Conservation (phyloP, 2,329 filamentous ascomycete genomes). For the Mycogone perniciosa region DNA sequence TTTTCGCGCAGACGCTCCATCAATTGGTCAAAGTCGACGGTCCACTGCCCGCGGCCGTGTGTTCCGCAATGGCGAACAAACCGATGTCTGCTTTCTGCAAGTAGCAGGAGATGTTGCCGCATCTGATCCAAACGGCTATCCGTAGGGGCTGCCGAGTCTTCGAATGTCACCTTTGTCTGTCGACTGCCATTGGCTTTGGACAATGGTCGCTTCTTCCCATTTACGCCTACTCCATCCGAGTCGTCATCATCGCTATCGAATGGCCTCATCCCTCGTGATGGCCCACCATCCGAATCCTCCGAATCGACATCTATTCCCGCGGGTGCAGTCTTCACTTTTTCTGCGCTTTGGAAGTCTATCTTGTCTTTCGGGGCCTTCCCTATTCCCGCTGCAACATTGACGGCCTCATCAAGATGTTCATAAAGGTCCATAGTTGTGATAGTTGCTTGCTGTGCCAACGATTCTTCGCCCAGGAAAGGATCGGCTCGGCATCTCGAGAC, state of each 20-base stretch:
- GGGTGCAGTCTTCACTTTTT: conserved; percentile 40
- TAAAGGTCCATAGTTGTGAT: conserved; percentile 53
- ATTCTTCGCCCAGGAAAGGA: conserved; percentile 32
- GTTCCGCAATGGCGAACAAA: conserved; percentile 64
- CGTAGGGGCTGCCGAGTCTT: conserved; percentile 37
- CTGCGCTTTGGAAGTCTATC: conserved; percentile 40
- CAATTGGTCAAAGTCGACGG: conserved; percentile 72
- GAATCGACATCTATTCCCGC: conserved; percentile 30
- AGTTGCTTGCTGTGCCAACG: conserved; percentile 24
- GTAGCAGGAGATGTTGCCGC: conserved; percentile 65
- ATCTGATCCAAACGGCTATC: conserved; percentile 51
- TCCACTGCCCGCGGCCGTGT: conserved; percentile 66
- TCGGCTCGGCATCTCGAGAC: conserved; percentile 61
- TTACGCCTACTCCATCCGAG: conserved; percentile 29
- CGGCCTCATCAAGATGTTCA: conserved; percentile 43
- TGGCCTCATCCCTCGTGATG: conserved; percentile 15
- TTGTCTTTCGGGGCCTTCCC: conserved; percentile 46
- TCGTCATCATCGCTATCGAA: conserved; percentile 26
- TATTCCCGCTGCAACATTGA: conserved; percentile 52
- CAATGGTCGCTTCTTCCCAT: conserved; percentile 21
- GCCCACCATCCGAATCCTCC: conserved; percentile 29
- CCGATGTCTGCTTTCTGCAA: conserved; percentile 61
- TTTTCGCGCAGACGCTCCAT: conserved; percentile 63
- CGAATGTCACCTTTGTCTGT: conserved; percentile 45
- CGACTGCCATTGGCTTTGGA: conserved; percentile 31